Conservation (phyloP, 345 rosid species). For the Hibiscus tridactylites region DNA sequence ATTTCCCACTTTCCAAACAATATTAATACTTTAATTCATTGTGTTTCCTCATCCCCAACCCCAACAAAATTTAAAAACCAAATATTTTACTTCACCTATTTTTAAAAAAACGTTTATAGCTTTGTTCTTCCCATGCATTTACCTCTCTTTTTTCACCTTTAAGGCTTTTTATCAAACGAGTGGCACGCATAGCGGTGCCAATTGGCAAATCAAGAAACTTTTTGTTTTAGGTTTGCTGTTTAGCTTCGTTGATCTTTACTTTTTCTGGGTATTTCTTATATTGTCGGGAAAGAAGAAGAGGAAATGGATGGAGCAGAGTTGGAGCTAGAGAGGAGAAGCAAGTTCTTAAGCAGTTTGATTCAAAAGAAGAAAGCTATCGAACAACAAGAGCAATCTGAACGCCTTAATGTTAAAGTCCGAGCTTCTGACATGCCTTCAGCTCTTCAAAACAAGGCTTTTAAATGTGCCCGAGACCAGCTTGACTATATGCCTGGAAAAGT, state of each 20-base stretch:
- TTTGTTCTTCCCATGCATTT: neutral
- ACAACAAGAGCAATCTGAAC: constrained; percentile 45
- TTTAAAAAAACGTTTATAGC: neutral
- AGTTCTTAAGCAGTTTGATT: constrained; percentile 75
- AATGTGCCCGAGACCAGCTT: constrained; percentile 67
- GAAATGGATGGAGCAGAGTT: constrained; percentile 70
- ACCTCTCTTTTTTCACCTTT: neutral
- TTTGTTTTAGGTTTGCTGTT: neutral
- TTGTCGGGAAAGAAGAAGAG: constrained; percentile 21
- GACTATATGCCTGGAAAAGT: constrained; percentile 70
- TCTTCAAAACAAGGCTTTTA: constrained; percentile 64
- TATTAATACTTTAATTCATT: constrained; percentile 11
- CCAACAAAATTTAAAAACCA: constrained; percentile 9
- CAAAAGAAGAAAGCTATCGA: constrained; percentile 81
- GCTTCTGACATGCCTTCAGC: constrained; percentile 80
- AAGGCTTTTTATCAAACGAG: constrained; percentile 27
- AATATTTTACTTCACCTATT: neutral
- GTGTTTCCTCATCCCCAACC: constrained; percentile 27
- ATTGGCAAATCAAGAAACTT: constrained; percentile 5
- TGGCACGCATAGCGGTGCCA: constrained; percentile 18
- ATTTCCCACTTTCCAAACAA: constrained; percentile 3
- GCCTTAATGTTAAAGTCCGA: constrained; percentile 59
- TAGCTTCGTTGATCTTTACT: constrained; percentile 8
- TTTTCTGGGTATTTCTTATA: constrained; percentile 8
- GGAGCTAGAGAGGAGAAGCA: constrained; percentile 91